Base-by-base conservation (phyloP, 768 basidiomycete genomes). In the Suillus alpinus region DNA sequence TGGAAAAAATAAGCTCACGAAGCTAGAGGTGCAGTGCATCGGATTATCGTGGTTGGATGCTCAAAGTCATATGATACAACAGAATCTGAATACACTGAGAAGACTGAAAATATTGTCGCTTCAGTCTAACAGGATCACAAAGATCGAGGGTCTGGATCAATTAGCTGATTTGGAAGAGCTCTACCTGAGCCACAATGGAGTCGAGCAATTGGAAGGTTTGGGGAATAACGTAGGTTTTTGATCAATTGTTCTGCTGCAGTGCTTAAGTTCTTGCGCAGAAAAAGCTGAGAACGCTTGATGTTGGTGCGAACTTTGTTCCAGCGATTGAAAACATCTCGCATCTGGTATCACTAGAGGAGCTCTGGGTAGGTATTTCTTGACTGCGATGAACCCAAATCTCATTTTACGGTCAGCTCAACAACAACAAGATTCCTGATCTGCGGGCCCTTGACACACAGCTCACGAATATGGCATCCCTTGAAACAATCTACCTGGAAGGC, bases 1-100 rank as follows among this genome's bases (percentile, higher is more conserved):
- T 3, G 97, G 97, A 8, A 99, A 99, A 82, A 99, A 99, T 73
- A 99, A 98, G 78, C 93, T 99, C 60, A 72, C 87, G 6, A 88
- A 85, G 71, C 82, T 99, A 4, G 91, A 95, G 82, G 93, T 92
- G 64, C 44, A 69, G 57, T 12, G n/a, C 16, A 43, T 34, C 37
- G 18, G 23, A 14, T 47, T 34, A 32, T 57, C 36, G 23, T 41
- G 56, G 53, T 64, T 9, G 50, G 46, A 29, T 39, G 18, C 20
- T 31, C 36, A 43, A 34, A 23, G 57, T 43, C 40, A n/a, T 14
- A 41, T 39, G 2, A 37, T 53, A 37, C 6, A 18, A 53, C 64
- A 96, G 92, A 89, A 90, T 64, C 75, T 98, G 29, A 77, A 76
- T 39, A 80, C 77, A 2, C 79, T 99, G 63, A 86, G 82, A 63